These are phyloP conservation scores for Cordia subcordata DNA, from an alignment of 257 asterid species.

Conservation along the genomic window DNA sequence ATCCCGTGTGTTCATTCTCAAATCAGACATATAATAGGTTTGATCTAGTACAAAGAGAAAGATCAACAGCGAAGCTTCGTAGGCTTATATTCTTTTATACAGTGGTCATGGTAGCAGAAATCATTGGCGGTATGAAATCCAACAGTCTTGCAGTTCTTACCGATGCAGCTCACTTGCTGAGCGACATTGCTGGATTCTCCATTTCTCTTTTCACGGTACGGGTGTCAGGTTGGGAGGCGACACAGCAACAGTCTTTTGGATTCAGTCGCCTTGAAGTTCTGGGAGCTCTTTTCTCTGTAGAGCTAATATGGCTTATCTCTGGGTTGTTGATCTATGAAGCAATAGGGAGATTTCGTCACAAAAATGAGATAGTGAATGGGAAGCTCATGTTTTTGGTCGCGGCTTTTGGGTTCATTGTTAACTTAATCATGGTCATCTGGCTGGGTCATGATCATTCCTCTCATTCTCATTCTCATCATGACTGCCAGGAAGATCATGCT, in stretches of 20 bases:
- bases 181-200: constrained; percentile 61
- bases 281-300: constrained; percentile 73
- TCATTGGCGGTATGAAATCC: constrained; percentile 66
- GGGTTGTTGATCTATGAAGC: constrained; percentile 60
- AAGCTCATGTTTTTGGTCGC: constrained; percentile 64
- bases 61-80: constrained; percentile 46
- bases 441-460: constrained; percentile 69
- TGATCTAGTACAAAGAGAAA: constrained; percentile 53
- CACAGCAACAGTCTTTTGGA: constrained; percentile 66
- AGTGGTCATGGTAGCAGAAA: constrained; percentile 56
- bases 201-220: constrained; percentile 65
- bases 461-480: constrained; percentile 35
- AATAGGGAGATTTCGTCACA: constrained; percentile 38
- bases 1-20: constrained; percentile 59
- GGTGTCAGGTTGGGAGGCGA: constrained; percentile 68
- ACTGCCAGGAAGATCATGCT: constrained; percentile 17
- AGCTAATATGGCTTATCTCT: constrained; percentile 70
- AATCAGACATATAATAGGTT: constrained; percentile 27
- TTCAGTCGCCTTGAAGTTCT: constrained; percentile 69
- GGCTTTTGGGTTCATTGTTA: constrained; percentile 71
- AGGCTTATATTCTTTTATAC: constrained; percentile 53
- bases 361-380: constrained; percentile 45
- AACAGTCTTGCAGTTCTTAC: constrained; percentile 78
- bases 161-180: constrained; percentile 72
- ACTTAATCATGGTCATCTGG: constrained; percentile 48